Base-by-base conservation (phyloP, 2,329 filamentous ascomycete genomes). In the Alternaria brassicae region DNA sequence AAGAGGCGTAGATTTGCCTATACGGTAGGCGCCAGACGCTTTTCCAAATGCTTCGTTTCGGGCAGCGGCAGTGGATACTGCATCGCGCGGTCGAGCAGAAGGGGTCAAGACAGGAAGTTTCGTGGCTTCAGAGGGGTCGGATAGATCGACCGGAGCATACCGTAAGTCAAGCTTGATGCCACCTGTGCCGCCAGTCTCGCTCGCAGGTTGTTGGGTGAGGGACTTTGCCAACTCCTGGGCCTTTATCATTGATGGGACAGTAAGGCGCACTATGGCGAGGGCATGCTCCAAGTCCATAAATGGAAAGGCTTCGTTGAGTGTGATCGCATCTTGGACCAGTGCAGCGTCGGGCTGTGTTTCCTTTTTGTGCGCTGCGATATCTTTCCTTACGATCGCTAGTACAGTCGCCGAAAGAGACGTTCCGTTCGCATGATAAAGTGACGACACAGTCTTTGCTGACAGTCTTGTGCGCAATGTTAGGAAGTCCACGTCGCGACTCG, bases 1-100 rank as follows among this genome's bases (percentile, higher is more conserved):
- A 3, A 94, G 80, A 0, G 84, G 89, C 61, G 92, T 87, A 0
- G 91, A 93, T 66, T 85, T 88, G 17, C 85, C 85, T 66, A 82
- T 85, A 32, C 86, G 84, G 68, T 86, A 86, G 2, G 86, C 85
- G 8, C 81, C 77, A 9, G 81, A 80, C 3, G 88, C 88, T 76
- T 89, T 83, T 4, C 76, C 75, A 66, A 88, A 86, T 12, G 86
- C 86, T 4, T 79, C 74, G 23, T 78, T 75, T 13, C 85, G 80
- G 37, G 82, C 82, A 4, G 78, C 73, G 47, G 81, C 77, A 56
- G 86, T 80, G 5, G 78, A 73, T 2, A 67, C 58, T 0, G 78
- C 74, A n/a, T 81, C 83, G 17, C 78, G 74, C 10, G 72, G 72
- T 6, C 72, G 71, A 3, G 76, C 72, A 12, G 76, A 69, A 19